These are phyloP conservation scores for Eucalyptus curtisii DNA, from an alignment of 345 rosid species.

Conservation along the genomic window DNA sequence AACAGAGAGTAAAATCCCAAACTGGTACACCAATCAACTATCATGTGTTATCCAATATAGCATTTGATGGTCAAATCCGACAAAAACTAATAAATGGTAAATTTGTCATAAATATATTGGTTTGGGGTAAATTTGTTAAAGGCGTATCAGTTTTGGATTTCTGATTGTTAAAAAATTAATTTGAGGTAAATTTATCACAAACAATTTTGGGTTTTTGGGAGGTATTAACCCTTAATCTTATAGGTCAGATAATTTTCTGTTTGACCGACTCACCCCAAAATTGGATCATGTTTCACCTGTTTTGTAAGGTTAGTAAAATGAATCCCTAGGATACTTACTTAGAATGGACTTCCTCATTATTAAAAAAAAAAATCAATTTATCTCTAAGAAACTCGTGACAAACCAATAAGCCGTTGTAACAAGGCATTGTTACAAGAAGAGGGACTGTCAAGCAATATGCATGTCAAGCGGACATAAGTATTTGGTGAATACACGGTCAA, in stretches of 20 bases:
- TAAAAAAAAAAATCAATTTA: too few species aligned
- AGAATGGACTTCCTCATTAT: background rate
- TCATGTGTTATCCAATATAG: too few species aligned
- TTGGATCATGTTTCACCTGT: background rate
- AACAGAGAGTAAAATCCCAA: too few species aligned
- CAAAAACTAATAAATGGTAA: too few species aligned
- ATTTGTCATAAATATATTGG: too few species aligned
- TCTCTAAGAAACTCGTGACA: too few species aligned
- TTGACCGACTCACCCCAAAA: background rate
- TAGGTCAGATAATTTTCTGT: background rate
- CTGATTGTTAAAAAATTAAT: too few species aligned
- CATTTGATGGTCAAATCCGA: too few species aligned
- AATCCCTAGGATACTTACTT: background rate
- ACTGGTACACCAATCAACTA: accelerated
- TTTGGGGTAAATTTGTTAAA: too few species aligned
- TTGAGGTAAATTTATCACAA: too few species aligned
- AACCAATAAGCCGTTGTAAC: background rate
- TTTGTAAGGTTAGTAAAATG: background rate
- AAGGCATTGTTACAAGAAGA: background rate
- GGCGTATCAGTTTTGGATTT: too few species aligned
- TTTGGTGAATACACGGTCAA: background rate
- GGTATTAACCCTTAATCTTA: background rate
- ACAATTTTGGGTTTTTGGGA: too few species aligned
- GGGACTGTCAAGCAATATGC: background rate
- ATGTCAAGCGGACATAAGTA: background rate